phyloP scores from a whole-genome alignment of 371 early-diverging fungal species.

The Syncephalastrum sp. region DNA sequence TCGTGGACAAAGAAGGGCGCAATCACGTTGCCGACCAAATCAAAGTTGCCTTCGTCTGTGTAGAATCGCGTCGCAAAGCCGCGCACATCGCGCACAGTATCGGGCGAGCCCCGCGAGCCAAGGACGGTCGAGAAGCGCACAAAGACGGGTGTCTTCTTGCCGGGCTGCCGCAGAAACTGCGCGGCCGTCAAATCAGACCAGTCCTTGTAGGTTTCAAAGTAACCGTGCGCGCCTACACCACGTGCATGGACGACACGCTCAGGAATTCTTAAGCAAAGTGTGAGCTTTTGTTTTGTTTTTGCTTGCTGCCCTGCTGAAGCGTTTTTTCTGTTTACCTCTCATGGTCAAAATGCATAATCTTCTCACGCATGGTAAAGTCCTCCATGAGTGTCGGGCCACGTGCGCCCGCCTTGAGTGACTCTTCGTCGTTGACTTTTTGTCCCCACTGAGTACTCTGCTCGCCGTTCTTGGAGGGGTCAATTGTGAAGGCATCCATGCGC shows the following conservation, averaged over 20 bases:
- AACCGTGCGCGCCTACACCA: conserved; percentile 57
- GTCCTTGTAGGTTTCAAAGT: conserved; percentile 46
- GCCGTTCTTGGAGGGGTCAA: conserved; percentile 3
- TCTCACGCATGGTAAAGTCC: conserved; percentile 46
- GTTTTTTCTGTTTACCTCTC: background rate
- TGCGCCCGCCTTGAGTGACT: conserved; percentile 28
- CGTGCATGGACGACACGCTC: conserved; percentile 58
- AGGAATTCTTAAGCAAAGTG: conserved; percentile 41
- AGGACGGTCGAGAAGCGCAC: conserved; percentile 56
- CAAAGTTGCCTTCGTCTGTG: conserved; percentile 62
- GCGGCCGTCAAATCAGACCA: conserved; percentile 47
- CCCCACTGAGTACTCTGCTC: conserved; percentile 1
- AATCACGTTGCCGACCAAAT: conserved; percentile 47
- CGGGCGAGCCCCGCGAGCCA: conserved; percentile 49
- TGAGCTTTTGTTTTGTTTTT: background rate
- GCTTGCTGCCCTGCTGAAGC: background rate
- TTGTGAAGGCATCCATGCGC: conserved; percentile 10
- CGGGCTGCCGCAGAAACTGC: conserved; percentile 27
- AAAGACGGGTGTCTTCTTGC: conserved; percentile 55
- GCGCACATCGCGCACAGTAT: conserved; percentile 57
- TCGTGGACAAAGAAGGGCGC: conserved; percentile 53
- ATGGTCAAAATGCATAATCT: conserved; percentile 49
- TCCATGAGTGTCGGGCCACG: conserved; percentile 46
- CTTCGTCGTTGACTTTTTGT: conserved; percentile 11
- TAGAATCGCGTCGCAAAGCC: conserved; percentile 63